Evolutionary conservation across 305 asterid species (phyloP).

Genomic region (Solanum hybrid): DNA sequence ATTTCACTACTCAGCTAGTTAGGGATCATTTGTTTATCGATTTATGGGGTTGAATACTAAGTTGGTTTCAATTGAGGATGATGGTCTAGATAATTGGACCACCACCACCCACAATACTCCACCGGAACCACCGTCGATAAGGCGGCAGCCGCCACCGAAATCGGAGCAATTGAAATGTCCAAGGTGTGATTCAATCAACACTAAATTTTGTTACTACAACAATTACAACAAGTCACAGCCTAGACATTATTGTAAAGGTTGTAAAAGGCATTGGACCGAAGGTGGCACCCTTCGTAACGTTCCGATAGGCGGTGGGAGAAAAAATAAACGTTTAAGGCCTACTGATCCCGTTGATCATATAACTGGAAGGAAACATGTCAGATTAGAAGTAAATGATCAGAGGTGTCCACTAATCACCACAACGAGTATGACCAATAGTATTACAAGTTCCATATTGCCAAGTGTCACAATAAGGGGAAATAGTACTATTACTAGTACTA

Average conservation of each 20-base stretch:
- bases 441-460: background rate
- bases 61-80: slow-evolving; percentile 36
- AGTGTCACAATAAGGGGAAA: background rate
- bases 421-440: background rate
- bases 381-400: background rate
- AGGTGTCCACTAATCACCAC: background rate
- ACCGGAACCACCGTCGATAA: slow-evolving; percentile 1
- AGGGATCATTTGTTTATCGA: background rate
- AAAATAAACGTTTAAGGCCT: slow-evolving; percentile 55
- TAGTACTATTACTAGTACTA: background rate
- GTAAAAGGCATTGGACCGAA: slow-evolving; percentile 90
- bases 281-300: slow-evolving; percentile 87
- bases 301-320: slow-evolving; percentile 77
- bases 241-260: slow-evolving; percentile 72
- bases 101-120: slow-evolving; percentile 2
- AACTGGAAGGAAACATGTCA: background rate
- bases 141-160: slow-evolving; percentile 19
- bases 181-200: slow-evolving; percentile 55
- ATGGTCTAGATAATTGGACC: slow-evolving; percentile 27
- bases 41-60: slow-evolving; percentile 52
- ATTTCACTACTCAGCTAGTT: background rate
- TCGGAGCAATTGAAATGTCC: slow-evolving; percentile 58
- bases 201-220: slow-evolving; percentile 87
- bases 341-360: slow-evolving; percentile 11
- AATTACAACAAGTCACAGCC: slow-evolving; percentile 83